These are phyloP conservation scores for Salix dunnii DNA, from an alignment of 345 rosid species.

Conservation along the genomic window DNA sequence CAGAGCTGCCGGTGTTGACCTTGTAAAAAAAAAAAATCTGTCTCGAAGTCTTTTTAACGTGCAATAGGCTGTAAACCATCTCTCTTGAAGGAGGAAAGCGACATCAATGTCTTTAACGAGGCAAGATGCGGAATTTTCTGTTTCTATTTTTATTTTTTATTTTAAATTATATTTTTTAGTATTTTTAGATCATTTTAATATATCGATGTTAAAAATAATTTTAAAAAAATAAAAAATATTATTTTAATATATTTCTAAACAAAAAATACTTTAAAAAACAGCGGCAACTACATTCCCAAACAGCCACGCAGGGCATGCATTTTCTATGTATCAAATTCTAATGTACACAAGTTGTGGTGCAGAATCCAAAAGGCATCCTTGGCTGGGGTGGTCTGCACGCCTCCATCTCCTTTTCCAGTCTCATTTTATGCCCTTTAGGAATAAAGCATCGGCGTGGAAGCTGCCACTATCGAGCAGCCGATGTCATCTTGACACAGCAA, in stretches of 20 bases:
- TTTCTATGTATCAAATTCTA: neutral
- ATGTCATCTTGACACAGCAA: neutral
- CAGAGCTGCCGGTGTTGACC: neutral
- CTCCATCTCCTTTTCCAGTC: neutral
- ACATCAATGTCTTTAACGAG: neutral
- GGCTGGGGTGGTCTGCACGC: neutral
- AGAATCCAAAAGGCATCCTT: neutral
- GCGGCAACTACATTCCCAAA: too few species aligned
- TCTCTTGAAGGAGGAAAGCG: neutral
- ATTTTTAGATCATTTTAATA: too few species aligned
- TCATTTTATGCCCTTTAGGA: neutral
- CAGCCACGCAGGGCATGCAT: too few species aligned
- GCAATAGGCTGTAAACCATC: neutral
- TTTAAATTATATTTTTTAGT: too few species aligned
- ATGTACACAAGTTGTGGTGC: neutral
- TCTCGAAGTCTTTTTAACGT: neutral
- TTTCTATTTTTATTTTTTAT: too few species aligned
- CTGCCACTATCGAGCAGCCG: neutral
- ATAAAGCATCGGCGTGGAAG: neutral
- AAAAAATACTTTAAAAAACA: too few species aligned
- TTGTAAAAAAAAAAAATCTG: neutral
- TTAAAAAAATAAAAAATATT: too few species aligned
- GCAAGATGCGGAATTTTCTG: too few species aligned
- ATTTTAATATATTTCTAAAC: too few species aligned
- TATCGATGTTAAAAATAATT: too few species aligned